Percentiles rank a stretch among this genome's conserved stretches.
Conservation (phyloP, 2,329 filamentous ascomycete genomes). For the Hypoxylon sp. region DNA sequence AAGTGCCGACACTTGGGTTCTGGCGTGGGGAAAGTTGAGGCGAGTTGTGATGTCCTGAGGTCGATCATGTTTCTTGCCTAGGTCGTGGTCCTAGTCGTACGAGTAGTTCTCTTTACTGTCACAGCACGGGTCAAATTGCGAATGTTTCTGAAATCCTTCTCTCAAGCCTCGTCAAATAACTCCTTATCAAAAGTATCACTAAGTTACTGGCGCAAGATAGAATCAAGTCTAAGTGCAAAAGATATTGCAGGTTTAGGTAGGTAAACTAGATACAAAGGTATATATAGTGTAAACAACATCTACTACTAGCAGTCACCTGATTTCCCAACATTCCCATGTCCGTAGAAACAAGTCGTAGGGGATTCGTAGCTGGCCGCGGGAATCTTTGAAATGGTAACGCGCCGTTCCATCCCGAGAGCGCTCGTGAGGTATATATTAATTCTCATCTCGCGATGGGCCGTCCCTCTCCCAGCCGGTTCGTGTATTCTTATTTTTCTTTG, state of each 20-base stretch:
- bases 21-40: slow-evolving; percentile 19
- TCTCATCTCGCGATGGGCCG: slow-evolving; percentile 33
- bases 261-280: slow-evolving; percentile 40
- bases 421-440: slow-evolving; percentile 34
- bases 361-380: slow-evolving; percentile 16
- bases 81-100: slow-evolving; percentile 8
- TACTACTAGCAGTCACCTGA: slow-evolving; percentile 21
- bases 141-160: background rate
- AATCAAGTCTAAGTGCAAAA: slow-evolving; percentile 30
- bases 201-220: background rate
- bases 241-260: slow-evolving; percentile 27
- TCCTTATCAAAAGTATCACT: background rate
- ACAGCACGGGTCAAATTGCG: slow-evolving; percentile 15
- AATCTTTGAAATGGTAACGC: slow-evolving; percentile 16
- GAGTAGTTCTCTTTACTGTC: slow-evolving; percentile 1
- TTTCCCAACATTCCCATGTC: slow-evolving; percentile 21
- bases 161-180: background rate
- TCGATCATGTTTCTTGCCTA: slow-evolving; percentile 3
- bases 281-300: slow-evolving; percentile 36
- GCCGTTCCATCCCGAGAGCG: slow-evolving; percentile 6
- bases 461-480: slow-evolving; percentile 23
- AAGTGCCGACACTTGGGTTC: slow-evolving; percentile 15
- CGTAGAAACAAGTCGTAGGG: slow-evolving; percentile 25
- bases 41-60: slow-evolving; percentile 13
- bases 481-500: slow-evolving; percentile 24